Percentiles rank a stretch among this genome's conserved stretches.
Conservation (phyloP, 139 green algal species). For the Zygnema cylindricum region DNA sequence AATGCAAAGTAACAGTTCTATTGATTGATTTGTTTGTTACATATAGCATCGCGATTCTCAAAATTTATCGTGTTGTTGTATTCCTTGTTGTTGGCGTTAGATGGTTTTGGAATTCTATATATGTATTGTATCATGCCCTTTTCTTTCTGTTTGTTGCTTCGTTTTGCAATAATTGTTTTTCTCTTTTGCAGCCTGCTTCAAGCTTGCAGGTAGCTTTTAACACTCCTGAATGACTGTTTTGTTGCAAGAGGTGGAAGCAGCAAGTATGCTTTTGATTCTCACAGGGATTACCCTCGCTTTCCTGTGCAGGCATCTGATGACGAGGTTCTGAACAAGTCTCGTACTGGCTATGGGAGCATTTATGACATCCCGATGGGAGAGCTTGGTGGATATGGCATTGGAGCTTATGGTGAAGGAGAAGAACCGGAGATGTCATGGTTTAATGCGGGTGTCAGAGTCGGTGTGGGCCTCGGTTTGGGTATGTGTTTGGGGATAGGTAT, state of each 20-base stretch:
- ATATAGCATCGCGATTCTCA: no score
- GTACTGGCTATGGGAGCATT: neutral
- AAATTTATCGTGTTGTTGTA: no score
- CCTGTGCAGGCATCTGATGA: neutral
- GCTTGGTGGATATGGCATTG: neutral
- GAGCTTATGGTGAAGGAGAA: neutral
- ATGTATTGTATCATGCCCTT: neutral
- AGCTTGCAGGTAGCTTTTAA: no score
- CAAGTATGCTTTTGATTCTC: no score
- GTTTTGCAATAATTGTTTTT: neutral
- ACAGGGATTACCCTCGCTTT: no score
- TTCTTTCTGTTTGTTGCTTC: neutral
- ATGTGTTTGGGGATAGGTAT: conserved; percentile 56
- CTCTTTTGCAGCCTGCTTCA: no score
- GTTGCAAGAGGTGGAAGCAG: no score
- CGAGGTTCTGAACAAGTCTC: neutral
- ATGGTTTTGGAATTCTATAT: neutral
- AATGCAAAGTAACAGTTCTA: no score
- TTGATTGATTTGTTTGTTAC: no score
- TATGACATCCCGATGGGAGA: neutral
- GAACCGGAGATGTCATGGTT: conserved; percentile 46
- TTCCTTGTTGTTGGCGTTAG: neutral
- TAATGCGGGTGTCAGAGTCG: conserved; percentile 59
- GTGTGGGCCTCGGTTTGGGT: conserved; percentile 54
- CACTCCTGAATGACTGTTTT: no score